Evolutionary conservation across 345 rosid species (phyloP), one percentile per base, ranked within the genome.

Genomic region (Lepidium didymum): DNA sequence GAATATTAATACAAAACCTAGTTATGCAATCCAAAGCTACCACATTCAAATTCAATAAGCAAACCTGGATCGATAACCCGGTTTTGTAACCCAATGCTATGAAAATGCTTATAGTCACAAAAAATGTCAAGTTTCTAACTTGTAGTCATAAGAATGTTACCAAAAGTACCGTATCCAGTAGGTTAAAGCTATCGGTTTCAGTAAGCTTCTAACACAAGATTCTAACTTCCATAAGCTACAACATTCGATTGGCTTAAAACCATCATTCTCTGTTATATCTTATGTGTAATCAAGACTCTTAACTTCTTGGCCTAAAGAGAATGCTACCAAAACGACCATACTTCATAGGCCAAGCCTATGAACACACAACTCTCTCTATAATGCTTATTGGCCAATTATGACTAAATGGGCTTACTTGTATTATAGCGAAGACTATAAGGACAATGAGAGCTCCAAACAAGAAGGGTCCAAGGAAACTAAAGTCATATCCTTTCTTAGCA

Each of bases 381-480:
- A 36, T 7, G 25, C 59, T 0, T 41, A 42, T 29, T 13, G 44
- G 59, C 10, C n/a, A 34, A 21, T 10, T 21, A 29, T 31, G 36
- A 33, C 33, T 11, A 14, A 33, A 11, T 12, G 7, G 60, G 0
- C 2, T 65, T 64, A 65, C 71, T 41, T 73, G 77, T 57, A 65
- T 64, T 0, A 73, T 0, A 54, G 37, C 61, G 5, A 73, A 73
- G 61, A 65, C 38, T 12, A 57, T 33, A 42, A 73, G 77, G 7
- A 73, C 71, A 5, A 50, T 8, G 61, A 73, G 54, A 33, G 71
- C 90, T 7, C 90, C 95, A 35, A 84, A 87, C 84, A 90, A 79
- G 81, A 90, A 87, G 8, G 92, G 97, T 13, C 97, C 90, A 0
- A 90, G 88, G 78, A 90, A 90, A 62, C 45, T 81, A 72, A 90